Base-by-base conservation (phyloP, 2,329 filamentous ascomycete genomes). In the Fusarium vanettenii region DNA sequence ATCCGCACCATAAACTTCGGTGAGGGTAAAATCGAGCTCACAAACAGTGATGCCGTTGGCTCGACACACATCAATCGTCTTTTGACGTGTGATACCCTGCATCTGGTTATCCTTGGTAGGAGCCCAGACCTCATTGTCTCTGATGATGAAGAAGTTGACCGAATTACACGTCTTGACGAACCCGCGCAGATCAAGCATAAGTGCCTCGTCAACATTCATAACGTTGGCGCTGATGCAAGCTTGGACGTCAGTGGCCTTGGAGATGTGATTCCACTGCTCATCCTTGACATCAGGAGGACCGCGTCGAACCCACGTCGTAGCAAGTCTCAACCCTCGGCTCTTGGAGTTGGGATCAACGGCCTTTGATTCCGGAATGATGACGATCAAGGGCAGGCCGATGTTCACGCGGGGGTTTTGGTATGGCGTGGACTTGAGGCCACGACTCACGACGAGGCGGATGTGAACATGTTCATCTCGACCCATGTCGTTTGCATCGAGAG, bases 191-290 rank as follows among this genome's bases (percentile, higher is more conserved):
- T 56, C 52, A 9, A 56, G 52, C 52, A 56, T 81, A 4, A 80
- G 68, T 7, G 79, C 79, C 64, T 81, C 79, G 60, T 81, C 79
- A 7, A 80, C 79, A 16, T 74, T 76, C 79, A 80, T 80, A 10
- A 79, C 66, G 50, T 79, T 79, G 50, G 79, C 79, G 48, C 72
- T 75, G 60, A 80, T 79, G 60, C 79, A 80, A 2, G 79, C 79
- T 50, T 80, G 78, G 10, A 81, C 78, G 39, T 81, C 79, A 0
- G 79, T 80, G n/a, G 78, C 79, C 39, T 81, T 80, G 50, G 78
- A 79, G 41, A 80, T 79, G 70, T 80, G 79, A 43, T 81, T 81
- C 79, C 79, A 81, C 65, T 78, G 76, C 71, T 80, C 79, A 57
- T 81, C 79, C 57, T 80, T 80, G 60, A 80, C 79, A 52, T 81